Base-by-base conservation (phyloP, 176 grass and related monocot species). In the Triticum aestivum region DNA sequence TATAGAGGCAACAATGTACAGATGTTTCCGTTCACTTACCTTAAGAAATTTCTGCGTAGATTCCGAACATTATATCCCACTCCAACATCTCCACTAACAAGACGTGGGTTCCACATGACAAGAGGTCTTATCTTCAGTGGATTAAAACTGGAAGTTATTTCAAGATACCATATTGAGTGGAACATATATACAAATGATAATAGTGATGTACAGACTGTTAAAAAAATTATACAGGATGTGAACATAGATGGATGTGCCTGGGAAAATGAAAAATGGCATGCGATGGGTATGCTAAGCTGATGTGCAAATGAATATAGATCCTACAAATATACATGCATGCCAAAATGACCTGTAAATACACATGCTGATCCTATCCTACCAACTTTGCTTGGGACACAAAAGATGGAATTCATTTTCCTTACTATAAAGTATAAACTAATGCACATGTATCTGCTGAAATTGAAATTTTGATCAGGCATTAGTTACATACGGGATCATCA, bases 41-140 rank as follows among this genome's bases (percentile, higher is more conserved):
- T 94, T 72, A 98, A 91, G 85, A 96, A 98, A 78, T 92, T 90
- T 81, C 84, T 92, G 66, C 92, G 88, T 24, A 96, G 77, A 71
- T 98, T 98, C 24, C 97, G 92, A 67, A 96, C 90, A 89, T 98
- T 98, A 86, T 96, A 96, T 47, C 97, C 97, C 74, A 98, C 94
- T 87, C 94, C 97, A 85, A 98, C 91, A 83, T 98, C 94, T 88
- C 84, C 92, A 80, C 96, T 98, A 44, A 98, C 88, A 80, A 98
- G 97, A 9, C 97, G 88, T 63, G 97, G 97, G 69, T 98, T 98
- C 97, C 97, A 98, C 94, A 98, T 98, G 83, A 98, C 59, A 33
- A 98, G 92, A 56, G 97, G 94, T 70, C 85, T 94, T 89, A 89
- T 95, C 97, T 96, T 87, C 85, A 92, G 86, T 87, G 5, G 84